phyloP scores from a whole-genome alignment of 441 rosid genomes.

The Monsonia emarginata region DNA sequence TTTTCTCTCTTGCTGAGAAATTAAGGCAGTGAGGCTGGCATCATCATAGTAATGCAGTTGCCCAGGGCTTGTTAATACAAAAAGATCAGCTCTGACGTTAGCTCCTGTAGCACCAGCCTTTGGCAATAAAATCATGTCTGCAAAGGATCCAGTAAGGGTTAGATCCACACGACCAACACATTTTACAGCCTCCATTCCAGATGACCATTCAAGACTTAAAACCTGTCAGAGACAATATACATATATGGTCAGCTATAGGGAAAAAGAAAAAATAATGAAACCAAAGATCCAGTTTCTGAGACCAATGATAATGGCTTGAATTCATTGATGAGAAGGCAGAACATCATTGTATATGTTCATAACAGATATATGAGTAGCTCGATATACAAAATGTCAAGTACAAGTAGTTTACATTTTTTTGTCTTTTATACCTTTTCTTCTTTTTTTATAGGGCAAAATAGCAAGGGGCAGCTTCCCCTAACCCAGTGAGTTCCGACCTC shows the following conservation, averaged over 20 bases:
- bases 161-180: constrained; percentile 52
- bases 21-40: constrained; percentile 31
- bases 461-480: too few relatives aligned
- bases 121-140: constrained; percentile 53
- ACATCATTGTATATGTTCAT: background rate
- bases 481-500: too few relatives aligned
- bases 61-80: constrained; percentile 51
- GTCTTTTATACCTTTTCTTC: background rate
- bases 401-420: background rate
- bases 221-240: constrained; percentile 30
- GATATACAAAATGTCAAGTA: background rate
- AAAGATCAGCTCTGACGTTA: constrained; percentile 28
- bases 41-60: constrained; percentile 46
- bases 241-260: constrained; percentile 1
- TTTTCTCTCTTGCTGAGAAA: constrained; percentile 32
- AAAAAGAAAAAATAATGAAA: background rate
- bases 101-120: constrained; percentile 25
- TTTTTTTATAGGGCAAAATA: too few relatives aligned
- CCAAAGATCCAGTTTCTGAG: too few relatives aligned
- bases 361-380: background rate
- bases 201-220: constrained; percentile 53
- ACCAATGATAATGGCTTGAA: constrained; percentile 19
- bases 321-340: background rate
- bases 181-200: constrained; percentile 46
- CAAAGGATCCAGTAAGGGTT: constrained; percentile 53